Base-by-base conservation (phyloP, 2,329 filamentous ascomycete species). In the Apiospora pterosperma region DNA sequence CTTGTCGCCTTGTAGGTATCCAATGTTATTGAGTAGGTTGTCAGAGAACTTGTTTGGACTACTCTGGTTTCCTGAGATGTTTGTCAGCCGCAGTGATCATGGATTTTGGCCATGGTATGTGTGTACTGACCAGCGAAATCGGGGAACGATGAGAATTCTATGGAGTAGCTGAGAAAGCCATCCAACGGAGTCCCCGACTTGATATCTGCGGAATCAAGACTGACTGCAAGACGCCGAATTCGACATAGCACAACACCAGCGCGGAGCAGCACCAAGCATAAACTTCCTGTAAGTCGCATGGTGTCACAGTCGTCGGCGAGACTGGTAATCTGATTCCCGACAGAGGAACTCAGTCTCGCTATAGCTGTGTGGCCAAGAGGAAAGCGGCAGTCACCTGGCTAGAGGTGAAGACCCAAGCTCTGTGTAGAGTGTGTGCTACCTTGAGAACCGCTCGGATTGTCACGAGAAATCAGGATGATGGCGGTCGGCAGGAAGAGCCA, bases 21-120 rank as follows among this genome's bases (percentile, higher is more conserved):
- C 83, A 23, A 90, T 69, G 64, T 88, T 89, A 36, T 83, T 80
- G 31, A 90, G 75, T 7, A 90, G 78, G 60, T 85, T 87, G 65
- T 88, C 80, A 0, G 86, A 88, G 73, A 87, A 90, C 0, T 72
- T 78, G 70, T 90, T 90, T 1, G 88, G 88, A 10, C 72, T 69
- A 0, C 84, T 83, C 7, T 74, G 73, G 69, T 77, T 76, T 62
- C 75, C 72, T 75, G 68, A 65, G 28, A 65, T 66, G 59, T n/a
- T n/a, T 21, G 19, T 55, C 28, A 55, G 48, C 6, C 25, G 6
- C 21, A 8, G 1, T n/a, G 16, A 70, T 44, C 66, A 73, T 62
- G 68, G 71, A 31, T 23, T 67, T 71, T n/a, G 59, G 36, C 14
- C 6, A 12, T 16, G 12, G 19, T 7, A 4, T 41, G 5, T 14